Evolutionary conservation across 805 yeast genomes (phyloP).

Genomic region (Candida orba): DNA sequence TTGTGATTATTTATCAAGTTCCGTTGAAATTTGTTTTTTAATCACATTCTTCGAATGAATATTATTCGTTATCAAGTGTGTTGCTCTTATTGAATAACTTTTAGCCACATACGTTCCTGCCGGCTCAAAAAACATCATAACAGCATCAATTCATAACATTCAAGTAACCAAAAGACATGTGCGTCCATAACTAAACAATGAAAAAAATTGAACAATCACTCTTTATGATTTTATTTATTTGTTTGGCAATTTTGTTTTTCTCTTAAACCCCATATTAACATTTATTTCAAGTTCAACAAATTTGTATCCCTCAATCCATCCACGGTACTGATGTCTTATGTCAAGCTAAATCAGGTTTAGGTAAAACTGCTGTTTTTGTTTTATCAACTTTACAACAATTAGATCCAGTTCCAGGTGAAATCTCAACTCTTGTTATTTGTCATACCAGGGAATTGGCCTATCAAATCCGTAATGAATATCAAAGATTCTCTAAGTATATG

Average conservation of each 20-base stretch:
- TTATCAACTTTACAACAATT: conserved; percentile 93
- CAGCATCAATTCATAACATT: not conserved
- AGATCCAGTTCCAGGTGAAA: conserved; percentile 96
- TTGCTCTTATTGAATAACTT: too few relatives aligned
- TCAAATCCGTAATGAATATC: conserved; percentile 95
- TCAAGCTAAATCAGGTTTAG: conserved; percentile 99
- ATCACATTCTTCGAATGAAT: too few relatives aligned
- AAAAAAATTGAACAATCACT: too few relatives aligned
- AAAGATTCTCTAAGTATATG: conserved; percentile 96
- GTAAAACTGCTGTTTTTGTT: conserved; percentile 98
- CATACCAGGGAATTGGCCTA: conserved; percentile 98
- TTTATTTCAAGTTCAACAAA: conserved; percentile 75
- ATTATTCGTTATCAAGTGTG: too few relatives aligned
- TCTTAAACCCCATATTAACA: conserved; percentile 8
- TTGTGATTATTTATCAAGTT: too few relatives aligned
- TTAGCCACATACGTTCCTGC: too few relatives aligned
- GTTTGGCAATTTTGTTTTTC: not conserved
- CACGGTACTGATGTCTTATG: conserved; percentile 96
- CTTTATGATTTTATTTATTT: not conserved
- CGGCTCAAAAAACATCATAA: too few relatives aligned
- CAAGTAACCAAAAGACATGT: not conserved
- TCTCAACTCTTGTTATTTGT: conserved; percentile 89
- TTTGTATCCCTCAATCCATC: conserved; percentile 95
- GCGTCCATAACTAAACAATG: too few relatives aligned
- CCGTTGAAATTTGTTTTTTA: too few relatives aligned